phyloP scores from a whole-genome alignment of 2,329 filamentous ascomycete genomes.

The Xylaria sp. region DNA sequence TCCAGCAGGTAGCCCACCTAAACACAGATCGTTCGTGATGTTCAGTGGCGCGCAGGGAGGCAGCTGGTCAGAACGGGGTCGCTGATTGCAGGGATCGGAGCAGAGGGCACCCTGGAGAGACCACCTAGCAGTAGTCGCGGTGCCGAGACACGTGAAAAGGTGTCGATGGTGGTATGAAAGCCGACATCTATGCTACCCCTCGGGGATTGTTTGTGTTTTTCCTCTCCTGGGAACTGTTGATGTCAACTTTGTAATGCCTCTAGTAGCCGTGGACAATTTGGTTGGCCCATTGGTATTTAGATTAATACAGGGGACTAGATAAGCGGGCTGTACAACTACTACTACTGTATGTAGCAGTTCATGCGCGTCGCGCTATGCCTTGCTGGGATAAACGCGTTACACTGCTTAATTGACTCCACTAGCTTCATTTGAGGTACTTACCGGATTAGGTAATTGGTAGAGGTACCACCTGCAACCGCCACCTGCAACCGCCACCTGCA shows the following conservation, averaged over 20 bases:
- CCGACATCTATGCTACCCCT: neutral
- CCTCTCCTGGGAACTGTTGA: neutral
- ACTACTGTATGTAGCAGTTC: too few relatives aligned
- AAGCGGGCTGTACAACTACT: too few relatives aligned
- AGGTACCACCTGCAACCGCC: too few relatives aligned
- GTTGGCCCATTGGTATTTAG: neutral
- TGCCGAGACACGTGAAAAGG: neutral
- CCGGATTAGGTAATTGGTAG: too few relatives aligned
- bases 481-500: too few relatives aligned
- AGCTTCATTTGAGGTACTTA: too few relatives aligned
- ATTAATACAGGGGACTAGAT: neutral
- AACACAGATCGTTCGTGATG: neutral
- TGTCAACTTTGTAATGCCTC: neutral
- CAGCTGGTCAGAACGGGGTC: neutral
- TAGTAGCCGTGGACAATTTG: neutral
- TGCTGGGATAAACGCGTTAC: too few relatives aligned
- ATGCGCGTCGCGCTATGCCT: too few relatives aligned
- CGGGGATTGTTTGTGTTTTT: slow-evolving; percentile 6
- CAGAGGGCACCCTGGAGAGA: neutral
- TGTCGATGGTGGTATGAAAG: neutral
- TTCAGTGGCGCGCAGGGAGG: neutral
- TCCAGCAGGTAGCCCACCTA: slow-evolving; percentile 18
- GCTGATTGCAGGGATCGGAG: neutral
- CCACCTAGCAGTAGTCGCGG: neutral
- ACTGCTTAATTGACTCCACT: too few relatives aligned